A percentile compares a stretch with the other conserved stretches of the same genome.
Evolutionary conservation across 768 basidiomycete species (phyloP).

Genomic region (Termitomyces sp.): DNA sequence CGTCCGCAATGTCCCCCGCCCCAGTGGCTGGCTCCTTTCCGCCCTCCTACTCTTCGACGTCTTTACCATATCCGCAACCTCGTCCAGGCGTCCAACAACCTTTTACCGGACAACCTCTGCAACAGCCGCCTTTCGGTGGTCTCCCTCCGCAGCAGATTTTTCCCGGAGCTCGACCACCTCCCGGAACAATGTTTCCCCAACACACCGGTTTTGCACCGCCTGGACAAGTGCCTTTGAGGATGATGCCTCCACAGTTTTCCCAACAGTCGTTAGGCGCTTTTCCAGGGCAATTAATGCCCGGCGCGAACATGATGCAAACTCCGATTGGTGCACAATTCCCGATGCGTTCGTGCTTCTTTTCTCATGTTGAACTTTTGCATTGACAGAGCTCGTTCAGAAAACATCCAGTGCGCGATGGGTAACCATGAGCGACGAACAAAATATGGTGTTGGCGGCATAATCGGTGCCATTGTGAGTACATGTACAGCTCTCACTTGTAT

Average conservation of each 20-base stretch:
- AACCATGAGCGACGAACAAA: slow-evolving; percentile 23
- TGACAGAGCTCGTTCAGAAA: slow-evolving; percentile 15
- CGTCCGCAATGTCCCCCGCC: not conserved
- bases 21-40: not conserved
- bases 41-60: not conserved
- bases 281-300: not conserved
- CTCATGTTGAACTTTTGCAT: not conserved
- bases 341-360: slow-evolving; percentile 12
- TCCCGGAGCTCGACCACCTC: slow-evolving; percentile 1
- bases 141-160: not conserved
- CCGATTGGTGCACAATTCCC: slow-evolving; percentile 16
- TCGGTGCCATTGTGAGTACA: slow-evolving; percentile 25
- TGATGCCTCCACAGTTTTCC: not conserved
- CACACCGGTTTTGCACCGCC: not conserved
- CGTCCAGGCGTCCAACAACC: not conserved
- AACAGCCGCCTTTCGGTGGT: not conserved
- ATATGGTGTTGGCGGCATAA: slow-evolving; percentile 25
- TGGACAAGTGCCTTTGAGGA: not conserved
- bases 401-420: slow-evolving; percentile 21
- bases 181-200: not conserved
- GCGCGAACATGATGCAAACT: slow-evolving; percentile 3
- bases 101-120: not conserved
- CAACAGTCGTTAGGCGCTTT: not conserved
- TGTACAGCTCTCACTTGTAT: not conserved
- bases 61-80: not conserved